Base-by-base conservation (phyloP, 352 stramenopile species). In the Globisporangium alternatum region DNA sequence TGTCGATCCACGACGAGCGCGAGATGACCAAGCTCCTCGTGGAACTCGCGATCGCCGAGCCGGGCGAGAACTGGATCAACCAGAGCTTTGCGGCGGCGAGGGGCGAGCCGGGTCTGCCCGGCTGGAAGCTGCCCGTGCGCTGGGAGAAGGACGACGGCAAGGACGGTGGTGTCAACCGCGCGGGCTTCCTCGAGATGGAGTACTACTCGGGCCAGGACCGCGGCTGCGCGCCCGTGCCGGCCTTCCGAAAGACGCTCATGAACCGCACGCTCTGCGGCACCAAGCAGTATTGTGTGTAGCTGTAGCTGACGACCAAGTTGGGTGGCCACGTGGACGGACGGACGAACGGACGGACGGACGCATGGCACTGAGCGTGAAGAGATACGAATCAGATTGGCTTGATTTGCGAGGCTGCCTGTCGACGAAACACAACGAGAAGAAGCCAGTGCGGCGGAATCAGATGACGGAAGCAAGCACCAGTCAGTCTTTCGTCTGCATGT, bases 31-130 rank as follows among this genome's bases (percentile, higher is more conserved):
- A 93, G 64, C 65, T 93, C 44, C 80, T 93, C 13, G 85, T 95
- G 54, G 73, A 82, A 33, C 68, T 93, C 33, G 84, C 86, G n/a
- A 90, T 92, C 60, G 75, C 75, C 3, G 86, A 95, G 49, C 86
- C 86, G 10, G 84, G 86, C 0, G 86, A 94, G 63, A 94, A 94
- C 64, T 94, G 86, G 86, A 74, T 91, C 64, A 89, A 91, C 60
- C 83, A 94, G 70, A 85, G 71, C 57, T 94, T 91, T 63, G 70
- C 80, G 4, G 47, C 72, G 31, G 65, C 76, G 13, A 47, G 69
- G 13, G 80, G 77, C 2, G 86, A 92, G 56, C 69, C 75, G 10
- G 80, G 78, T 10, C 78, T 94, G 45, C 86, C 86, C 5, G 86
- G 86, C 25, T 94, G 86, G 86, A 89, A 94, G 59, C 66, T 94